Percentiles rank a stretch among this genome's conserved stretches.
These are phyloP conservation scores for Rhodotorula sp. DNA, from an alignment of 1,284 basidiomycete species.

Conservation along the genomic window DNA sequence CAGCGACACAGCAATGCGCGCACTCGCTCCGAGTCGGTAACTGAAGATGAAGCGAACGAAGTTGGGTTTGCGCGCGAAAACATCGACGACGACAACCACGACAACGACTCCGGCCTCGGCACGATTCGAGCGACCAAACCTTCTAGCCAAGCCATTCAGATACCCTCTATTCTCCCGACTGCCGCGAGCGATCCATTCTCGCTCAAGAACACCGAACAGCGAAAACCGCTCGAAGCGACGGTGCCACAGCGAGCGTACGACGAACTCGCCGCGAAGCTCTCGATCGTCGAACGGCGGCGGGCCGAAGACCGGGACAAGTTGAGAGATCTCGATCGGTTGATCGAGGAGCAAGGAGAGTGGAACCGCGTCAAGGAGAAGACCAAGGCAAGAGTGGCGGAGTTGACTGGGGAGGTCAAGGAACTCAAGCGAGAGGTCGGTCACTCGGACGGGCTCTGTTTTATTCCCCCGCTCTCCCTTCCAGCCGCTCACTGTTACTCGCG, in stretches of 20 bases:
- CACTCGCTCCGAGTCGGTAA: background rate
- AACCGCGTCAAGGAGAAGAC: constrained; percentile 82
- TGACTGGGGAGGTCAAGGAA: constrained; percentile 68
- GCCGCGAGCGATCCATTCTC: constrained; percentile 30
- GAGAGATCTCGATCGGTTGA: constrained; percentile 77
- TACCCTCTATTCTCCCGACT: no score
- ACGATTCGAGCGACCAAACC: background rate
- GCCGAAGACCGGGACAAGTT: constrained; percentile 81
- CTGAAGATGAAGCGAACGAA: background rate
- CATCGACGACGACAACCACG: background rate
- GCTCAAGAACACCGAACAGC: constrained; percentile 7
- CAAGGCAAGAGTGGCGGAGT: constrained; percentile 54
- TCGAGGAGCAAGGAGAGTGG: constrained; percentile 79
- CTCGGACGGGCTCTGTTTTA: background rate
- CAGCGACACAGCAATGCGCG: background rate
- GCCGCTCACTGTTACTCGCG: background rate
- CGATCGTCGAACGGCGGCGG: constrained; percentile 80
- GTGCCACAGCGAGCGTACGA: constrained; percentile 44
- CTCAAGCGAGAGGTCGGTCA: constrained; percentile 55
- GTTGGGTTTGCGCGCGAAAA: background rate
- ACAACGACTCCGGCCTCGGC: background rate
- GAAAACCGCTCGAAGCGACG: constrained; percentile 20
- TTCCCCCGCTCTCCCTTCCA: background rate
- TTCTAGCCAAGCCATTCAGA: no score
- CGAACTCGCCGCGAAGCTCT: constrained; percentile 77